Conservation (phyloP, 495 filamentous ascomycete species). For the Hypoxylon rickii region DNA sequence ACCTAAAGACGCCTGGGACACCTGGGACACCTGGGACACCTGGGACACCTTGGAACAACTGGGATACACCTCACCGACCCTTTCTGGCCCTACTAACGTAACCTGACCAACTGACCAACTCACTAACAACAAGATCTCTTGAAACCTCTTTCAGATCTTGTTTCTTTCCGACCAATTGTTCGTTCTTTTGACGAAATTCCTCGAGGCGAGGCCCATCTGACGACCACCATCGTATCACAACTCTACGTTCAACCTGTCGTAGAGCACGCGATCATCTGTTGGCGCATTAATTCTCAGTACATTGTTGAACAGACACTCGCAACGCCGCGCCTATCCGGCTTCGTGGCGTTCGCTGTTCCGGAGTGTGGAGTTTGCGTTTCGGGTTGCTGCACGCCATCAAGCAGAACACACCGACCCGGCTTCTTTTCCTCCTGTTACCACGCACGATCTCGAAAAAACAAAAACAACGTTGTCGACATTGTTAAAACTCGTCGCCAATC, state of each 20-base stretch:
- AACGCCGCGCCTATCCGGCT: slow-evolving; percentile 4
- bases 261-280: slow-evolving; percentile 7
- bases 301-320: too few relatives aligned
- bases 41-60: too few relatives aligned
- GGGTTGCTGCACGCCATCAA: slow-evolving; percentile 19
- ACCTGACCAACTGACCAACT: too few relatives aligned
- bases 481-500: slow-evolving; percentile 7
- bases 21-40: too few relatives aligned
- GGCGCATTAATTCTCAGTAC: neutral
- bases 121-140: slow-evolving; percentile 28
- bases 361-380: slow-evolving; percentile 21
- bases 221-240: slow-evolving; percentile 17
- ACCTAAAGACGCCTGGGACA: too few relatives aligned
- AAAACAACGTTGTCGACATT: too few relatives aligned
- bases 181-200: slow-evolving; percentile 7
- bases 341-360: slow-evolving; percentile 4
- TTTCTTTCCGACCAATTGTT: slow-evolving; percentile 34
- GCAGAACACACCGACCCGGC: slow-evolving; percentile 4
- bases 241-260: slow-evolving; percentile 23
- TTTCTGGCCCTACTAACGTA: too few relatives aligned
- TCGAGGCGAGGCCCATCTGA: slow-evolving; percentile 23
- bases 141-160: slow-evolving; percentile 34
- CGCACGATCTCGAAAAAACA: neutral
- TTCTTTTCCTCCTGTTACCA: slow-evolving; percentile 5
- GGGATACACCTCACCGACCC: slow-evolving; percentile 40